Percentiles rank a stretch among this genome's conserved stretches.
Evolutionary conservation across 139 green algal genomes (phyloP).

Genomic region (Chlamydomonas incerta): DNA sequence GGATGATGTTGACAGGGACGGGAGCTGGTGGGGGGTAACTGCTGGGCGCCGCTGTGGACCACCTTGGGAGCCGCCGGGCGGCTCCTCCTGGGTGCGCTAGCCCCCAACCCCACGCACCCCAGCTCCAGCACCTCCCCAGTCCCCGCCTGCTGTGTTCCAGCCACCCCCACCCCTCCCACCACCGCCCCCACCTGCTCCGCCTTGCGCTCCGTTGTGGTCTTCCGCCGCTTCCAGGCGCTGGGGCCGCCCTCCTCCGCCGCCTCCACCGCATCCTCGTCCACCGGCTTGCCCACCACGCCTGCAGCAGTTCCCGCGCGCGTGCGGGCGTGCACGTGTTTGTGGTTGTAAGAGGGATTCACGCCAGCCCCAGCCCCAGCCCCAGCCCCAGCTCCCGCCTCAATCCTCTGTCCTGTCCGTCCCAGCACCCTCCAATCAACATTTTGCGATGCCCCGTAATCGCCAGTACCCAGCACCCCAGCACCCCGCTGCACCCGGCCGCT

Average conservation of each 20-base stretch:
- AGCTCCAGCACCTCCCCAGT: background rate
- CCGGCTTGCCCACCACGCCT: slow-evolving; percentile 59
- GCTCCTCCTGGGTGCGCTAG: no score
- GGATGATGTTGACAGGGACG: no score
- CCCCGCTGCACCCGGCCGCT: background rate
- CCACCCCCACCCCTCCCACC: background rate
- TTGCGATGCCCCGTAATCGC: no score
- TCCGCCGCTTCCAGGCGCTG: slow-evolving; percentile 66
- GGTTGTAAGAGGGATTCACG: no score
- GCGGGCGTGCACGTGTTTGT: no score
- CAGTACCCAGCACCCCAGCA: background rate
- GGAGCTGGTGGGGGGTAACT: background rate
- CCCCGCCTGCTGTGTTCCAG: background rate
- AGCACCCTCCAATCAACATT: no score
- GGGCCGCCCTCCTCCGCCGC: background rate
- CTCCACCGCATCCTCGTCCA: slow-evolving; percentile 10
- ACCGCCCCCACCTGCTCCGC: slow-evolving; percentile 43
- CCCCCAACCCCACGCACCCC: background rate
- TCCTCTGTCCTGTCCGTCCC: no score
- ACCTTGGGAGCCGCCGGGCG: no score
- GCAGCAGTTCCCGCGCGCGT: background rate
- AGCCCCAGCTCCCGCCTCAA: no score
- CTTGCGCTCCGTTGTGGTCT: slow-evolving; percentile 64
- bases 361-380: no score
- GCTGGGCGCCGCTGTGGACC: background rate